A percentile compares a stretch with the other conserved stretches of the same genome.
phyloP scores from a whole-genome alignment of 108 stramenopile species.

The Nannochloropsis oceanica region DNA sequence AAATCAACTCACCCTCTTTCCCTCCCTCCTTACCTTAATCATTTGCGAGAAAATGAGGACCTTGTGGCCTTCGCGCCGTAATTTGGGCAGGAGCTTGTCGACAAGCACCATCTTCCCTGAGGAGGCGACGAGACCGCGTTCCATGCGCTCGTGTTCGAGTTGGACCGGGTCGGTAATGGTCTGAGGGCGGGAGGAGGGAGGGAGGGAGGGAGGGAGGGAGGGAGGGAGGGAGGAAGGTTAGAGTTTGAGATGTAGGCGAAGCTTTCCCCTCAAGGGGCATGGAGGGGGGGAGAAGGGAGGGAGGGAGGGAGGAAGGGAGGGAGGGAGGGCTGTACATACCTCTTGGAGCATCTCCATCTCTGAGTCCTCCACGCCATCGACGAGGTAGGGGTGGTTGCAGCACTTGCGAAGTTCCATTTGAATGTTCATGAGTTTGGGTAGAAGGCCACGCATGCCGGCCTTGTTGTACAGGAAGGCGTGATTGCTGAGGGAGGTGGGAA shows the following conservation, averaged over 20 bases:
- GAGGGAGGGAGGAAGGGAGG: not conserved
- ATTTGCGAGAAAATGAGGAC: slow-evolving; percentile 89
- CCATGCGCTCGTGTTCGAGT: slow-evolving; percentile 46
- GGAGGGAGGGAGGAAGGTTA: too few relatives aligned
- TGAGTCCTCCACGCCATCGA: slow-evolving; percentile 79
- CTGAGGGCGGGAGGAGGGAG: too few relatives aligned
- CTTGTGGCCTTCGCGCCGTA: slow-evolving; percentile 87
- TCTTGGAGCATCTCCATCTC: slow-evolving; percentile 64
- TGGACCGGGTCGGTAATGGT: not conserved
- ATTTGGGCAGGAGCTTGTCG: slow-evolving; percentile 94
- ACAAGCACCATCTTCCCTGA: slow-evolving; percentile 97
- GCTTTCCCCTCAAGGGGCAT: not conserved
- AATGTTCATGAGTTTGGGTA: slow-evolving; percentile 93
- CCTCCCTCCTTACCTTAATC: slow-evolving; percentile 39
- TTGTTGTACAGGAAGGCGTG: slow-evolving; percentile 84
- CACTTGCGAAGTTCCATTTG: slow-evolving; percentile 98
- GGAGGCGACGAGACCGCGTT: slow-evolving; percentile 60
- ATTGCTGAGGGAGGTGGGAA: too few relatives aligned
- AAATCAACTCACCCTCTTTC: not conserved
- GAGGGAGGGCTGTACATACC: not conserved
- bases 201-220: not conserved
- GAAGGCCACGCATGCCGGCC: slow-evolving; percentile 27
- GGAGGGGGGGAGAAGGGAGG: not conserved
- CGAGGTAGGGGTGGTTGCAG: slow-evolving; percentile 96
- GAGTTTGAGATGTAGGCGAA: not conserved